Evolutionary conservation across 208 protist species (phyloP).

Genomic region (Acanthamoeba triangularis): DNA sequence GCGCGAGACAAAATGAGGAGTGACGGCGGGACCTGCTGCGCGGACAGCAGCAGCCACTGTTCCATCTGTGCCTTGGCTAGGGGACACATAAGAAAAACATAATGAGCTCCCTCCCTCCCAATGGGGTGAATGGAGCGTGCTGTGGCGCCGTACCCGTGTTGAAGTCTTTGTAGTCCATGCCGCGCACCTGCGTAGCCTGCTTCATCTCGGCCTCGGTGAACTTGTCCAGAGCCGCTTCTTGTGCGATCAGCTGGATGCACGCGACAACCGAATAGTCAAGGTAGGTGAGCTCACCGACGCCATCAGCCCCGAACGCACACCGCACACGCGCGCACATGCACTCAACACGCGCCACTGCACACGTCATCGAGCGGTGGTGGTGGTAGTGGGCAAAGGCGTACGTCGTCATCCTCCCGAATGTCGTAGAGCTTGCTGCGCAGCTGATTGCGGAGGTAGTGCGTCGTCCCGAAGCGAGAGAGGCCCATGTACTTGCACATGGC

Average conservation of each 20-base stretch:
- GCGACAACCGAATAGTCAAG: background rate
- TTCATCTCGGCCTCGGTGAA: conserved; percentile 78
- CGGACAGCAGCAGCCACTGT: conserved; percentile 11
- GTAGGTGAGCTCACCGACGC: too few species aligned
- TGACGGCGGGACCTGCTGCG: background rate
- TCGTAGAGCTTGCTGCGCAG: conserved; percentile 65
- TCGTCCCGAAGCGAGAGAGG: conserved; percentile 75
- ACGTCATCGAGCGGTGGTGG: too few species aligned
- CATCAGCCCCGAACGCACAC: background rate
- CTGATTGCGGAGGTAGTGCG: conserved; percentile 61
- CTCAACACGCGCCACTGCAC: too few species aligned
- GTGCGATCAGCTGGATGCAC: conserved; percentile 57
- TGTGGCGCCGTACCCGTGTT: background rate
- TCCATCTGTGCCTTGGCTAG: conserved; percentile 53
- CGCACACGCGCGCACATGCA: background rate
- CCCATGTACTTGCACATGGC: conserved; percentile 76
- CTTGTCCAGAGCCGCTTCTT: conserved; percentile 73
- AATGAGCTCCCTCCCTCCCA: background rate
- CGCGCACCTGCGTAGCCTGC: conserved; percentile 40
- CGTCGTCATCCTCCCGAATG: conserved; percentile 78
- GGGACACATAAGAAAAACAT: background rate
- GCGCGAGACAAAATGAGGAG: conserved; percentile 36
- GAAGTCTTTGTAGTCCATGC: conserved; percentile 75
- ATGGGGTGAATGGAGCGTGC: background rate
- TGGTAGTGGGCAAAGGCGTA: background rate